Percentiles rank a stretch among this genome's conserved stretches.
Evolutionary conservation across 2,329 filamentous ascomycete species (phyloP).

Genomic region (Hirsutella thompsonii): DNA sequence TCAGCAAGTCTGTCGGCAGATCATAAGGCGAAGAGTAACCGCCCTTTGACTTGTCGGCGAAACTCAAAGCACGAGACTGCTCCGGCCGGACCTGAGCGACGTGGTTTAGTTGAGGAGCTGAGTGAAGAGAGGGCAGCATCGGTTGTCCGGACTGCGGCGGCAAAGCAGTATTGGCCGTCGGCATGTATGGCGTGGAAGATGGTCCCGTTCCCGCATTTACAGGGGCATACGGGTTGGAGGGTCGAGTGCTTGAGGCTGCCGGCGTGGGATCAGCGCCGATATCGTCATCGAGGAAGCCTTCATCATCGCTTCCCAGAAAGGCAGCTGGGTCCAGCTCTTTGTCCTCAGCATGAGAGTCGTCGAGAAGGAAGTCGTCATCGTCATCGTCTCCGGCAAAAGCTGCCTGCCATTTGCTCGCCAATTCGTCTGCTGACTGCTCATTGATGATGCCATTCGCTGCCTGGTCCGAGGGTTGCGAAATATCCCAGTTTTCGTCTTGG

Average conservation of each 20-base stretch:
- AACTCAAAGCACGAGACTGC: conserved; percentile 59
- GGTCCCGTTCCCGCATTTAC: conserved; percentile 7
- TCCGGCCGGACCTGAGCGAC: conserved; percentile 27
- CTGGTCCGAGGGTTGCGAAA: not conserved
- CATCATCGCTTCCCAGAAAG: conserved; percentile 72
- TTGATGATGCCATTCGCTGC: conserved; percentile 4
- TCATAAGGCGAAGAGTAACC: conserved; percentile 94
- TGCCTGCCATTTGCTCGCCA: conserved; percentile 73
- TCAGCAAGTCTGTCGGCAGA: conserved; percentile 68
- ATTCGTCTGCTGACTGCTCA: conserved; percentile 38
- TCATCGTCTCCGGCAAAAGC: conserved; percentile 67
- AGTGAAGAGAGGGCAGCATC: conserved; percentile 10
- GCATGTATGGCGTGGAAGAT: conserved; percentile 11
- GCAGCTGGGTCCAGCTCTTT: conserved; percentile 45
- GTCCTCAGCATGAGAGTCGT: conserved; percentile 33
- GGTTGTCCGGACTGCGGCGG: conserved; percentile 11
- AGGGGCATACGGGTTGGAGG: conserved; percentile 15
- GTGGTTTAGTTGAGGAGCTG: conserved; percentile 22
- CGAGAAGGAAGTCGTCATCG: conserved; percentile 50
- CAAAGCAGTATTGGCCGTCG: conserved; percentile 5
- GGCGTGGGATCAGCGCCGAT: conserved; percentile 20
- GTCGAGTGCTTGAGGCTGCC: conserved; percentile 3
- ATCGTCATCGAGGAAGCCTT: conserved; percentile 42
- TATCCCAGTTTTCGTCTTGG: not conserved
- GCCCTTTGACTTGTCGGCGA: conserved; percentile 78